phyloP scores from a whole-genome alignment of 768 basidiomycete species.

The Boletellus emodensis region DNA sequence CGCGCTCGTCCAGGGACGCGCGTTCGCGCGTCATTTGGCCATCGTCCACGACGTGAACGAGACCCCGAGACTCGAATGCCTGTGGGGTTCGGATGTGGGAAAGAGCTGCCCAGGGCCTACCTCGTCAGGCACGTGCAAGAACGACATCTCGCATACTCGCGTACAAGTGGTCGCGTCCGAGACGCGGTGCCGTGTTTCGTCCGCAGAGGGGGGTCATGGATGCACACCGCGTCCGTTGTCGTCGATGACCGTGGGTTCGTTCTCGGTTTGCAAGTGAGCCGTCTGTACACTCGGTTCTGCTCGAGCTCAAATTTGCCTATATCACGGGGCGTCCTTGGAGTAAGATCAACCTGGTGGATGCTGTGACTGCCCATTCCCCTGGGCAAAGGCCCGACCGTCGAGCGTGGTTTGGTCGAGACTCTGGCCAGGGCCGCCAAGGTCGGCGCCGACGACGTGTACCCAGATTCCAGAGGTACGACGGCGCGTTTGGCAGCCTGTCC shows the following conservation, averaged over 20 bases:
- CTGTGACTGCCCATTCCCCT: no score
- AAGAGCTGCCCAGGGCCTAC: slow-evolving; percentile 9
- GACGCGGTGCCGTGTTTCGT: slow-evolving; percentile 18
- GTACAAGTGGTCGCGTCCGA: slow-evolving; percentile 22
- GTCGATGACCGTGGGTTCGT: background rate
- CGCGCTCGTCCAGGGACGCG: slow-evolving; percentile 8
- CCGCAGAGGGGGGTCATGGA: slow-evolving; percentile 20
- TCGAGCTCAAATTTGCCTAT: background rate
- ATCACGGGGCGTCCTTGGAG: no score
- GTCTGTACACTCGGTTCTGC: background rate
- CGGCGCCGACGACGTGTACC: no score
- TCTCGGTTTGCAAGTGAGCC: slow-evolving; percentile 1
- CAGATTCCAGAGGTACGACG: no score
- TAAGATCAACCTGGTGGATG: no score
- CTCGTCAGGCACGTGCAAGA: slow-evolving; percentile 25
- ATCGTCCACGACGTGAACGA: slow-evolving; percentile 4
- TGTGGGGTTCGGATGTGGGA: slow-evolving; percentile 18
- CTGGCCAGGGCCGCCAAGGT: no score
- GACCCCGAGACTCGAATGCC: slow-evolving; percentile 5
- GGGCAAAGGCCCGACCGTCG: no score
- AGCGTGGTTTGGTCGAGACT: no score
- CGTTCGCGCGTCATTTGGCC: slow-evolving; percentile 16
- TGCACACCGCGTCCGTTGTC: slow-evolving; percentile 12
- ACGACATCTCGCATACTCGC: slow-evolving; percentile 19
- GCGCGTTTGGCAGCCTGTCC: no score